Percentiles rank a stretch among this genome's conserved stretches.
phyloP scores from a whole-genome alignment of 2,329 filamentous ascomycete species.

The Fusarium pseudonygamai region DNA sequence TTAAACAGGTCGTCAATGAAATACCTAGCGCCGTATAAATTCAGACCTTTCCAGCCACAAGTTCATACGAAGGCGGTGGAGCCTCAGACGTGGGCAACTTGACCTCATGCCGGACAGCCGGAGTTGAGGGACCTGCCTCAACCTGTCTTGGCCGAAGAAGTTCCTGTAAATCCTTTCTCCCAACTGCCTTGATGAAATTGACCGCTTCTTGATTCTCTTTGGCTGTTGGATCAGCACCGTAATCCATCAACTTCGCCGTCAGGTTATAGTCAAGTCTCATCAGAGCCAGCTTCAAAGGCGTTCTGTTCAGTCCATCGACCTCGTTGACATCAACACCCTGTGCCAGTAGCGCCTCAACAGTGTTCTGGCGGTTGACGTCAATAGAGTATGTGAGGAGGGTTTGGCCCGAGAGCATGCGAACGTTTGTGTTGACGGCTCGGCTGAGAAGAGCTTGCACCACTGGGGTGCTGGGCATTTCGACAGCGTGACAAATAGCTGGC shows the following conservation, averaged over 20 bases:
- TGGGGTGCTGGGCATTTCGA: neutral
- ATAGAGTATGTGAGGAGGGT: constrained; percentile 10
- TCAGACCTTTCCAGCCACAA: neutral
- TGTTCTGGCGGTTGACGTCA: neutral
- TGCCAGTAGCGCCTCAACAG: neutral
- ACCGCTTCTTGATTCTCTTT: neutral
- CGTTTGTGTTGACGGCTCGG: neutral
- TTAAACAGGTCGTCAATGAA: fast-evolving
- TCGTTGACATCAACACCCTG: neutral
- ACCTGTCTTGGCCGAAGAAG: neutral
- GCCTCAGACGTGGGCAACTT: neutral
- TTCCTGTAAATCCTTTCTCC: neutral
- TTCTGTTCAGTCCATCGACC: constrained; percentile 10
- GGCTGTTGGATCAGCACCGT: neutral
- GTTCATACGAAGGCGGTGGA: constrained; percentile 8
- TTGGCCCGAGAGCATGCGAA: constrained; percentile 5
- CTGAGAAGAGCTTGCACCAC: neutral
- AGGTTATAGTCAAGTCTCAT: constrained; percentile 4
- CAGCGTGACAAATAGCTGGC: constrained; percentile 7
- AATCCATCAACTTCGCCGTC: neutral
- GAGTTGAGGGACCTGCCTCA: neutral
- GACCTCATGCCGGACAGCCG: fast-evolving
- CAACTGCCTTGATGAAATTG: constrained; percentile 6
- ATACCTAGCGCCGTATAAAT: fast-evolving
- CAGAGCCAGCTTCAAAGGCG: neutral